Conservation (phyloP, 2,329 filamentous ascomycete genomes). For the Pestalotiopsis sp. region DNA sequence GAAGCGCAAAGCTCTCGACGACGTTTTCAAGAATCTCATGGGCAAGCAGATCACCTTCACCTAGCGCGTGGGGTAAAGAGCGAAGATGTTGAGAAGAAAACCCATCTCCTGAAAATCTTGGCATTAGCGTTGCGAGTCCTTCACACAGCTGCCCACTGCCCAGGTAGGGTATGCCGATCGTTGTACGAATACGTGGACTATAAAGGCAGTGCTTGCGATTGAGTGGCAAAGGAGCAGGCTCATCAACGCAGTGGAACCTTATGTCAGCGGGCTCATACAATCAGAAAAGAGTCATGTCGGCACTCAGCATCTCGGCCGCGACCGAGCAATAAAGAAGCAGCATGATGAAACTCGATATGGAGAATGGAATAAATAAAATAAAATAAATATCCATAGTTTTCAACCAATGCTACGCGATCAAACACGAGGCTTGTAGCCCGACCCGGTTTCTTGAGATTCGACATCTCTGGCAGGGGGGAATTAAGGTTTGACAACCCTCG, state of each 20-base stretch:
- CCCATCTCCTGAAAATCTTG: background rate
- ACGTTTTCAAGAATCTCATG: slow-evolving; percentile 78
- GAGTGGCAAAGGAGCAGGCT: background rate
- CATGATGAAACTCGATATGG: background rate
- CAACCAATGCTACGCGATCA: background rate
- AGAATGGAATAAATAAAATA: no score
- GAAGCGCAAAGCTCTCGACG: slow-evolving; percentile 77
- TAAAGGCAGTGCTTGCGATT: no score
- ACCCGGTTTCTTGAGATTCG: background rate
- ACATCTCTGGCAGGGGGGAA: background rate
- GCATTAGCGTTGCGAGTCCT: background rate
- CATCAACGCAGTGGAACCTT: background rate
- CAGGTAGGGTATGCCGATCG: background rate
- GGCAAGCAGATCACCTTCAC: slow-evolving; percentile 67
- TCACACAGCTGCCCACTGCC: background rate
- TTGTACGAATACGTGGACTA: background rate
- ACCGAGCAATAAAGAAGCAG: background rate
- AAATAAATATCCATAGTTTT: background rate
- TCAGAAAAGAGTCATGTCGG: background rate
- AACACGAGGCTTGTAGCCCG: background rate
- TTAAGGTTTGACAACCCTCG: slow-evolving; percentile 1
- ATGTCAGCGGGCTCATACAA: background rate
- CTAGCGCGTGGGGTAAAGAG: slow-evolving; percentile 8
- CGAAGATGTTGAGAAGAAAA: background rate
- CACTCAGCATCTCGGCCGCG: background rate